These are phyloP conservation scores for Ophiostoma triangulosporum DNA, from an alignment of 2,329 filamentous ascomycete genomes.

Conservation along the genomic window DNA sequence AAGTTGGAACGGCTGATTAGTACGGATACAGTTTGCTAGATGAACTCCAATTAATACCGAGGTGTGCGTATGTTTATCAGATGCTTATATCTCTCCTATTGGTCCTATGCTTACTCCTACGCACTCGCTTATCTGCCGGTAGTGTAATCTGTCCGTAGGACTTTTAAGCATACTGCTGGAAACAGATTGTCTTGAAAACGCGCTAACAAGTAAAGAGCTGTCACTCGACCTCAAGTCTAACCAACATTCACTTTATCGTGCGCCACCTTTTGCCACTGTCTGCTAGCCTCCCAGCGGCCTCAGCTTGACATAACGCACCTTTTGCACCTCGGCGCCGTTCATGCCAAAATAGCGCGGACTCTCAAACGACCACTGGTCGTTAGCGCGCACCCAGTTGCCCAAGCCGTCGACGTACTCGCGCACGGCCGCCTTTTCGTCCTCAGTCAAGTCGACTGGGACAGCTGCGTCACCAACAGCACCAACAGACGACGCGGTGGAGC, in stretches of 20 bases:
- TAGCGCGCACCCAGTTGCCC: constrained; percentile 15
- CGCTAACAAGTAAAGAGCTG: too few species aligned
- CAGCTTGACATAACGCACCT: not conserved
- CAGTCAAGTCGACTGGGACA: not conserved
- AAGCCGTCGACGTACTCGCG: constrained; percentile 13
- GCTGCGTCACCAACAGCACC: not conserved
- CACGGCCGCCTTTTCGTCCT: not conserved
- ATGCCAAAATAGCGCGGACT: constrained; percentile 15
- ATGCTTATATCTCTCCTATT: too few species aligned
- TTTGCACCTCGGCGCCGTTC: not conserved
- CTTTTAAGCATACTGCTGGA: too few species aligned
- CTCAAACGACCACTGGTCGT: constrained; percentile 17
- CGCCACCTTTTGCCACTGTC: too few species aligned
- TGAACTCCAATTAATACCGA: too few species aligned
- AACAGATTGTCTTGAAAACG: too few species aligned
- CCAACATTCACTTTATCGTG: too few species aligned
- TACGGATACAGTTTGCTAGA: not conserved
- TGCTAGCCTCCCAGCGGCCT: not conserved
- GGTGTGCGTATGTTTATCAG: too few species aligned
- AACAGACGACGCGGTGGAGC: not conserved
- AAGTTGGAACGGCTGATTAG: not conserved
- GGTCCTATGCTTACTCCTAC: too few species aligned
- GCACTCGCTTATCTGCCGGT: too few species aligned
- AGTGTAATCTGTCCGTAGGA: too few species aligned
- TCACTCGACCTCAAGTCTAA: too few species aligned